These are phyloP conservation scores for Lepidium didymum DNA, from an alignment of 345 rosid genomes.

Conservation along the genomic window DNA sequence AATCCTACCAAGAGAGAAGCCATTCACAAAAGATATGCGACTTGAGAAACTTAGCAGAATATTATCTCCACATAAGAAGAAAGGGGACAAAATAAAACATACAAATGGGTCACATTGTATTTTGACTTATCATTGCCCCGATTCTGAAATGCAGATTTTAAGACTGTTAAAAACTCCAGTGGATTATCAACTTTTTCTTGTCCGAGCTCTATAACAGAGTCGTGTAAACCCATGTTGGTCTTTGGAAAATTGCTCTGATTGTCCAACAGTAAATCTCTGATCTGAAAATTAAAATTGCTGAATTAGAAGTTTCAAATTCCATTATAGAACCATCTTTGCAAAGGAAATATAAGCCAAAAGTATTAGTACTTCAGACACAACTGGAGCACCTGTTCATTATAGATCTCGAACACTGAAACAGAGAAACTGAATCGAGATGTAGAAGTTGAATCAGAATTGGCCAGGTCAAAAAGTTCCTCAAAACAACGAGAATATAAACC, in stretches of 20 bases:
- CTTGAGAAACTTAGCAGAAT: conserved; percentile 13
- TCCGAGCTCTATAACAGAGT: conserved; percentile 49
- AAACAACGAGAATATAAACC: conserved; percentile 95
- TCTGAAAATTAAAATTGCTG: conserved; percentile 37
- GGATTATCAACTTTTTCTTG: conserved; percentile 76
- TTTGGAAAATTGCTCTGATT: conserved; percentile 46
- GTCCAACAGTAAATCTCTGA: conserved; percentile 64
- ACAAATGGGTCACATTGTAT: conserved; percentile 80
- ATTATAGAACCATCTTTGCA: conserved; percentile 8
- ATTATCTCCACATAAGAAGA: background rate
- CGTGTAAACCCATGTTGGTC: conserved; percentile 47
- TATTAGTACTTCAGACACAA: background rate
- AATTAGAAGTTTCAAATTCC: conserved; percentile 16
- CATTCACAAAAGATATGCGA: conserved; percentile 18
- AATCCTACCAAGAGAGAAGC: conserved; percentile 48
- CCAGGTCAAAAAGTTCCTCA: conserved; percentile 91
- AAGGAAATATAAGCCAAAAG: conserved; percentile 1
- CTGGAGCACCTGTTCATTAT: conserved; percentile 78
- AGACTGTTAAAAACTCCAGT: conserved; percentile 60
- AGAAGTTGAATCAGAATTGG: conserved; percentile 79
- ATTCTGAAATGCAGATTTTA: conserved; percentile 62
- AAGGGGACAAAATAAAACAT: conserved; percentile 34
- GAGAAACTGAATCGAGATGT: conserved; percentile 68
- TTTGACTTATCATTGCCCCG: conserved; percentile 57
- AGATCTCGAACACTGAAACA: conserved; percentile 72